A percentile compares a stretch with the other conserved stretches of the same genome.
Evolutionary conservation across 2,329 filamentous ascomycete species (phyloP).

Genomic region (Aspergillus terreus): DNA sequence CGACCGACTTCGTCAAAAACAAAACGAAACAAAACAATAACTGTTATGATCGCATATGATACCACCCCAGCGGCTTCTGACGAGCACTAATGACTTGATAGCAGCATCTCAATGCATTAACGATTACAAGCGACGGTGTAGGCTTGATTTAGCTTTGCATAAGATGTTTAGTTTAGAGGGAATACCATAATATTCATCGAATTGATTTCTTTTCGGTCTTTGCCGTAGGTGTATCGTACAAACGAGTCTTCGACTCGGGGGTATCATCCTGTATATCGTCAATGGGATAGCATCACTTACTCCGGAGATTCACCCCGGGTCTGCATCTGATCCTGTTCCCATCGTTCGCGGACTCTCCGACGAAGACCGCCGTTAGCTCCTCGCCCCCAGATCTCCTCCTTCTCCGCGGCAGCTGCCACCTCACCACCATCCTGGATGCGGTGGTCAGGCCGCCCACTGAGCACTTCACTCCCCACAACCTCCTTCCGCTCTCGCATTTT

Average conservation of each 20-base stretch:
- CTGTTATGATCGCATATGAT: constrained; percentile 6
- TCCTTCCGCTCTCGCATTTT: constrained; percentile 38
- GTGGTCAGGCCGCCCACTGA: constrained; percentile 4
- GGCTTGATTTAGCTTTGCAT: constrained; percentile 8
- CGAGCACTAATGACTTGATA: constrained; percentile 17
- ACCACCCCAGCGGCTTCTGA: constrained; percentile 6
- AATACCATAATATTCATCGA: constrained; percentile 6
- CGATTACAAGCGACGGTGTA: constrained; percentile 13
- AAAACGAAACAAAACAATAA: not conserved
- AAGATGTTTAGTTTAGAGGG: constrained; percentile 1
- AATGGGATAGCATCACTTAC: constrained; percentile 4
- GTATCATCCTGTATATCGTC: constrained; percentile 8
- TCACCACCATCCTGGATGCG: not conserved
- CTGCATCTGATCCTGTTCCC: constrained; percentile 24
- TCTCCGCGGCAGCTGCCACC: constrained; percentile 7
- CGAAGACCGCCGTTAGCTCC: constrained; percentile 39
- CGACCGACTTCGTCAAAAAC: not conserved
- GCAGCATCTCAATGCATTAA: constrained; percentile 10
- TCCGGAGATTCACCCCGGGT: not conserved
- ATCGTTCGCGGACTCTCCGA: constrained; percentile 38
- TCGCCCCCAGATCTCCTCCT: constrained; percentile 40
- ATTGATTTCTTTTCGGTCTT: constrained; percentile 1
- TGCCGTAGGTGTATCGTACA: constrained; percentile 4
- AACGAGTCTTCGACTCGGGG: constrained; percentile 2
- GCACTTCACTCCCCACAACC: constrained; percentile 22